Evolutionary conservation across 768 basidiomycete species (phyloP), one percentile per base, ranked within the genome.

Genomic region (Rhizopogon vinicolor): DNA sequence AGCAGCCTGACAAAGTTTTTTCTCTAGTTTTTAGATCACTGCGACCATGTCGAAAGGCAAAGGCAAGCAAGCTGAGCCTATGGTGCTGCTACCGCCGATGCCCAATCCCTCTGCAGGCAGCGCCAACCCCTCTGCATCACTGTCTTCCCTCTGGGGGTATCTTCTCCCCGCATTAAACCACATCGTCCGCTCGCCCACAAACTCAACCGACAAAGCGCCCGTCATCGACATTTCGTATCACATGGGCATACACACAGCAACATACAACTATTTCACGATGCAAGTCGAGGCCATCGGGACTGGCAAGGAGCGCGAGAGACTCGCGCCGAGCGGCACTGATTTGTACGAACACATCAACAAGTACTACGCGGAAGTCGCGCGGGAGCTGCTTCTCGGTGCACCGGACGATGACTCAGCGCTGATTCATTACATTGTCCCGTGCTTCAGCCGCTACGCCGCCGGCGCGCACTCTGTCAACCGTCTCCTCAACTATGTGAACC

Each of bases 201-300:
- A 85, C 64, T 74, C 78, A 59, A 60, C 74, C 50, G 69, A 74
- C 59, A 88, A 86, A 65, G 82, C 86, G 6, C 88, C 89, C 37
- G 74, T 85, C 12, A 83, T 90, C 61, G 88, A 89, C 60, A 78
- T 86, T 54, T 78, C 73, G 28, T 86, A 87, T 60, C 87, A 89
- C 64, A 82, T 86, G 66, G 86, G 87, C 56, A 85, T 90, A 41
- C 87, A 90, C 68, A 87, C 88, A 18, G 86, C 87, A n/a, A 83
- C 84, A 54, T 90, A 91, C 75, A 88, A 89, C 73, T 90, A 89
- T 80, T 82, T 84, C 65, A 82, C 81, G 52, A 67, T 79, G n/a
- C 80, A 82, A 67, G 78, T 74, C 56, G 85, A 86, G 63, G 69
- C 70, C 29, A 64, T 69, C 46, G 74, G 72, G 41, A 55, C 68